Conservation (phyloP, 2,329 filamentous ascomycete genomes). For the Dissoconium aciculare region DNA sequence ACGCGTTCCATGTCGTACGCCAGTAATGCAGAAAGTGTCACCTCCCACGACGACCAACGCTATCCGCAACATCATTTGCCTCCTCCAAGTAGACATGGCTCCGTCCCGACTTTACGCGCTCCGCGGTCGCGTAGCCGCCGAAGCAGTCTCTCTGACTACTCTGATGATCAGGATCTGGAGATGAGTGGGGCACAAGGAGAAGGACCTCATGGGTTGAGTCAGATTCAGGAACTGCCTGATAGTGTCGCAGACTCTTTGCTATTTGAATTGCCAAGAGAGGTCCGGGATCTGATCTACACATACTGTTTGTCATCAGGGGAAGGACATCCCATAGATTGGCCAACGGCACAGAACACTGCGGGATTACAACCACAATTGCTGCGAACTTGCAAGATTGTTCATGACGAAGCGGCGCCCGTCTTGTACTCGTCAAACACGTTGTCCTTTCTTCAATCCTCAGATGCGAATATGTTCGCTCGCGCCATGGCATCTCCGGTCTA, state of each 20-base stretch:
- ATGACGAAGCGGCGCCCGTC: constrained; percentile 21
- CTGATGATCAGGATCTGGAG: constrained; percentile 8
- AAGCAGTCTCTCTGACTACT: constrained; percentile 15
- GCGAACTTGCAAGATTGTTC: constrained; percentile 18
- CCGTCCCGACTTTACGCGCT: constrained; percentile 6
- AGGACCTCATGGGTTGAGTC: constrained; percentile 1
- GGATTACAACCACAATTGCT: constrained; percentile 21
- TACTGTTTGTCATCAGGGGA: constrained; percentile 19
- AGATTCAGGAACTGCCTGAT: constrained; percentile 15
- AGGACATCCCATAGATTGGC: constrained; percentile 21
- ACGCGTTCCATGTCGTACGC: constrained; percentile 23
- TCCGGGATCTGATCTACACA: constrained; percentile 23
- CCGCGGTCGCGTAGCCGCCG: constrained; percentile 9
- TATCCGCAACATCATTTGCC: constrained; percentile 1
- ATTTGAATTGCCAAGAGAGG: constrained; percentile 24
- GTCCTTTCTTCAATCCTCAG: constrained; percentile 24
- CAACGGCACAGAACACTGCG: constrained; percentile 11
- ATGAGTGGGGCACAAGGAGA: background rate
- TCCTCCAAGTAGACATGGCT: constrained; percentile 9
- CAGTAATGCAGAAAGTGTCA: constrained; percentile 14
- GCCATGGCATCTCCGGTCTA: constrained; percentile 16
- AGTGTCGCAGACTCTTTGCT: constrained; percentile 20
- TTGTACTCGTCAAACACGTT: constrained; percentile 25
- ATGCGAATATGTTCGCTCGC: constrained; percentile 26
- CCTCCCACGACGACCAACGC: constrained; percentile 3